Evolutionary conservation across 2,329 filamentous ascomycete genomes (phyloP).

Genomic region (Colletotrichum sp.): DNA sequence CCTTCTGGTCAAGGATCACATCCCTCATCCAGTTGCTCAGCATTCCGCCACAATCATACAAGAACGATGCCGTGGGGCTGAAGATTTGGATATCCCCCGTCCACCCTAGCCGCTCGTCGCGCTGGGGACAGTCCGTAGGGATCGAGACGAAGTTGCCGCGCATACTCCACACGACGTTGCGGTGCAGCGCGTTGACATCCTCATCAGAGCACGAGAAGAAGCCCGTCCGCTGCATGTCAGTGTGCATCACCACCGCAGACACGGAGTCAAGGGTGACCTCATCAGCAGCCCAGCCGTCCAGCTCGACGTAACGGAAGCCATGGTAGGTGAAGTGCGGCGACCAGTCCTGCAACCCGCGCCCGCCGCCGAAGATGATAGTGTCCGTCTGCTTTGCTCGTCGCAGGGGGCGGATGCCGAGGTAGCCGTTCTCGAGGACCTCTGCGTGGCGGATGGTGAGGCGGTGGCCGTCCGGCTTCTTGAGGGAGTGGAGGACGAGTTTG

Average conservation of each 20-base stretch:
- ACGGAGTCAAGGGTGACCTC: slow-evolving; percentile 21
- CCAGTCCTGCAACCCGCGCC: slow-evolving; percentile 30
- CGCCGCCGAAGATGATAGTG: slow-evolving; percentile 34
- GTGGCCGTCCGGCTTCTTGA: slow-evolving; percentile 35
- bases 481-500: slow-evolving; percentile 41
- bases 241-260: slow-evolving; percentile 47
- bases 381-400: slow-evolving; percentile 47
- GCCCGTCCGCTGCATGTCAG: slow-evolving; percentile 55
- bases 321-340: slow-evolving; percentile 57
- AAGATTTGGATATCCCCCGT: slow-evolving; percentile 57
- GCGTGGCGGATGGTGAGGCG: slow-evolving; percentile 55
- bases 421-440: slow-evolving; percentile 58
- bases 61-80: slow-evolving; percentile 52
- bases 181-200: slow-evolving; percentile 57
- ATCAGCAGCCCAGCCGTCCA: slow-evolving; percentile 45
- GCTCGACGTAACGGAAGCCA: slow-evolving; percentile 57
- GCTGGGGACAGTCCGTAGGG: slow-evolving; percentile 63
- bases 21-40: slow-evolving; percentile 55
- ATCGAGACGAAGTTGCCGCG: slow-evolving; percentile 62
- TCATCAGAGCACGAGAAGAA: slow-evolving; percentile 56
- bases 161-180: slow-evolving; percentile 62
- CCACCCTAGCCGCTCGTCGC: slow-evolving; percentile 61
- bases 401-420: slow-evolving; percentile 46
- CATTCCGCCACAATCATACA: slow-evolving; percentile 58
- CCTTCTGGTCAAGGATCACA: slow-evolving; percentile 35